Percentiles rank a stretch among this genome's conserved stretches.
These are phyloP conservation scores for Picea engelmannii DNA, from an alignment of 83 land plant genomes.

Conservation along the genomic window DNA sequence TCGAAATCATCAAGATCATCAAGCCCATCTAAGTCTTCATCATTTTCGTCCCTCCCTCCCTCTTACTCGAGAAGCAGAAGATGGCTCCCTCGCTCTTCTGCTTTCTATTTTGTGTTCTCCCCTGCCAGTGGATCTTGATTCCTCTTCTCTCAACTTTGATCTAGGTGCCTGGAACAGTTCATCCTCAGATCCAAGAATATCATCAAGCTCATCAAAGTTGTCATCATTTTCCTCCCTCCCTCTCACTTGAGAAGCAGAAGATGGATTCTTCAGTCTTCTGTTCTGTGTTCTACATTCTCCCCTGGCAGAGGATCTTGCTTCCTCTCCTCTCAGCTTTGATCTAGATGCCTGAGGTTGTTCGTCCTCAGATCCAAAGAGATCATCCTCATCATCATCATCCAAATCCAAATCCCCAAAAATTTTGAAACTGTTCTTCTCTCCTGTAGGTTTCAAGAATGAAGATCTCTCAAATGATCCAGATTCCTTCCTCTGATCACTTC, in stretches of 20 bases:
- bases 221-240: background rate
- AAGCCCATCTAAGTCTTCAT: background rate
- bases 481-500: background rate
- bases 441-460: background rate
- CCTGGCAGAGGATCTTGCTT: too few relatives aligned
- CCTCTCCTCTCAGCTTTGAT: background rate
- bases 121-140: background rate
- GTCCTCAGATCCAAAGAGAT: background rate
- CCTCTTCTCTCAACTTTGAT: background rate
- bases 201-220: background rate
- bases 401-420: background rate
- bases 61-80: background rate
- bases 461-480: background rate
- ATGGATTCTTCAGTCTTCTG: background rate
- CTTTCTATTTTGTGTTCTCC: background rate
- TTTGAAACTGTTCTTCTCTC: background rate
- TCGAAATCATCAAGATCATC: background rate
- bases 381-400: background rate
- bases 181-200: constrained; percentile 4
- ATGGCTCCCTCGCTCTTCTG: background rate
- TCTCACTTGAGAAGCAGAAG: background rate
- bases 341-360: background rate
- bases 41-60: background rate
- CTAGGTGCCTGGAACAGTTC: background rate
- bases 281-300: background rate